phyloP scores from a whole-genome alignment of 768 basidiomycete species.

The Xerocomus potaroensis region DNA sequence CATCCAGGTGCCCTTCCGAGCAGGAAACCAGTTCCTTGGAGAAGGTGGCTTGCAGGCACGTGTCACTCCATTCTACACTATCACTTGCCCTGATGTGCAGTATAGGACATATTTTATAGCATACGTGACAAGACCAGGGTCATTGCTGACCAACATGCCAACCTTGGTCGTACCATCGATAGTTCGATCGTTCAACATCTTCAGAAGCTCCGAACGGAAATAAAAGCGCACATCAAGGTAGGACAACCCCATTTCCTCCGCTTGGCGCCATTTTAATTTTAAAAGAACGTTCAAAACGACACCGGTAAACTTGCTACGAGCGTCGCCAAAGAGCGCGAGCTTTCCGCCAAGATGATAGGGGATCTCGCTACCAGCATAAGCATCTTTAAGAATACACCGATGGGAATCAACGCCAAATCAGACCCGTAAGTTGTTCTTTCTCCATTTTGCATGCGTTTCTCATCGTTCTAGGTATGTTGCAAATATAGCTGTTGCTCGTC shows the following conservation, averaged over 20 bases:
- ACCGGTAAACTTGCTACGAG: constrained; percentile 87
- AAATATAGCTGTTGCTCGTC: constrained; percentile 68
- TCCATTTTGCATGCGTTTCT: not conserved
- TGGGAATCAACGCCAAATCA: constrained; percentile 62
- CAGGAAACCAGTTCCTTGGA: constrained; percentile 97
- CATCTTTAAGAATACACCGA: constrained; percentile 93
- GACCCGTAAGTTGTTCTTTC: constrained; percentile 9
- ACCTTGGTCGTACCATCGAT: constrained; percentile 93
- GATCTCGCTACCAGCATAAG: constrained; percentile 86
- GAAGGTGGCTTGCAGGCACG: constrained; percentile 87
- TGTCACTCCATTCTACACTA: not conserved
- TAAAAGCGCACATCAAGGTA: constrained; percentile 97
- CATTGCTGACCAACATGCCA: constrained; percentile 95
- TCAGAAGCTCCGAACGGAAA: constrained; percentile 89
- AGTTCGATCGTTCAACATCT: constrained; percentile 97
- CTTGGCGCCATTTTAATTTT: not conserved
- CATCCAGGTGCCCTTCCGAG: constrained; percentile 94
- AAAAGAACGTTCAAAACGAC: constrained; percentile 88
- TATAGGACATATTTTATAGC: constrained; percentile 84
- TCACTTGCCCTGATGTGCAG: not conserved
- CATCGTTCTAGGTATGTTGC: constrained; percentile 49
- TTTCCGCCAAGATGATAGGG: constrained; percentile 78
- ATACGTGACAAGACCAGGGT: constrained; percentile 90
- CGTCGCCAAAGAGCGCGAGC: constrained; percentile 88
- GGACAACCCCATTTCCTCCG: not conserved